A percentile compares a stretch with the other conserved stretches of the same genome.
Evolutionary conservation across 2,329 filamentous ascomycete genomes (phyloP).

Genomic region (Xylariaceae sp.): DNA sequence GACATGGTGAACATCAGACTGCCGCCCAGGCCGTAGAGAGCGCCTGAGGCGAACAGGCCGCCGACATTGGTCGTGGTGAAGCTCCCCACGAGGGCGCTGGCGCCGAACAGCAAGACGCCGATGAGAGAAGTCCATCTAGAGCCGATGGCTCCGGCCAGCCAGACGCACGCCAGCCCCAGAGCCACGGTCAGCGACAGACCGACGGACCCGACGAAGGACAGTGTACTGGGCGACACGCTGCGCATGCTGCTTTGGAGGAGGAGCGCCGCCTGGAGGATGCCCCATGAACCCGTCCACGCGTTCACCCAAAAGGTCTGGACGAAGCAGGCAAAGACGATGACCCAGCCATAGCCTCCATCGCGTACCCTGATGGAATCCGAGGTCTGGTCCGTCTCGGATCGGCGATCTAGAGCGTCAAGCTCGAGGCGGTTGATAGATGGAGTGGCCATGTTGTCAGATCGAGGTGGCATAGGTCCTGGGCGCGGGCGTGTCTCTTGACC

Average conservation of each 20-base stretch:
- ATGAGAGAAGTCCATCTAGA: background rate
- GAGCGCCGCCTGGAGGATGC: background rate
- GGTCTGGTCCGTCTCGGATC: too few species aligned
- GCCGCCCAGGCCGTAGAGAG: background rate
- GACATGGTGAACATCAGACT: too few species aligned
- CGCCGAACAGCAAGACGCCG: background rate
- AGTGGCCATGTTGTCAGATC: too few species aligned
- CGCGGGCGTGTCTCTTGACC: too few species aligned
- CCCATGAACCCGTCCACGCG: conserved; percentile 1
- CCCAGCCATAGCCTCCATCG: conserved; percentile 5
- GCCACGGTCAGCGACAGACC: background rate
- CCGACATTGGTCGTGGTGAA: conserved; percentile 28
- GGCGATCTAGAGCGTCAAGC: too few species aligned
- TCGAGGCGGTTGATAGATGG: too few species aligned
- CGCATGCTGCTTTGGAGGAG: background rate
- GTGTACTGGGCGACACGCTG: background rate
- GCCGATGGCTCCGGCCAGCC: background rate
- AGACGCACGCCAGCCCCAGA: background rate
- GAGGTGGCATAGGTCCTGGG: too few species aligned
- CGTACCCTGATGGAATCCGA: background rate
- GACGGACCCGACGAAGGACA: conserved; percentile 1
- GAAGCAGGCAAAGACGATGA: conserved; percentile 1
- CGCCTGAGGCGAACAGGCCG: conserved; percentile 27
- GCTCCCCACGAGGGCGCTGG: conserved; percentile 13
- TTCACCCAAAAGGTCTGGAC: conserved; percentile 1